phyloP scores from a whole-genome alignment of 164 flowering plant genomes.

The Dillenia turbinata region DNA sequence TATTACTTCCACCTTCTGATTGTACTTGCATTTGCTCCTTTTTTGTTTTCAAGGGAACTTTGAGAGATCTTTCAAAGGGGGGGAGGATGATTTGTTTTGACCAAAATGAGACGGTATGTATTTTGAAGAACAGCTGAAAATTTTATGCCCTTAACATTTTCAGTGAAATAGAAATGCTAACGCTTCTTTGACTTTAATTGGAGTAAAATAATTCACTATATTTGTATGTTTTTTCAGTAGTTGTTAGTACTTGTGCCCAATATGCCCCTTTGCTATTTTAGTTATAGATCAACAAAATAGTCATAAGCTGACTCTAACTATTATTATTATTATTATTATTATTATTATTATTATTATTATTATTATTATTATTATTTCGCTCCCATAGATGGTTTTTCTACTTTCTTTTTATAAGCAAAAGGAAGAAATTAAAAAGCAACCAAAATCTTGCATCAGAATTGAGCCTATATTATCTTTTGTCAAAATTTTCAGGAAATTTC shows the following conservation, averaged over 20 bases:
- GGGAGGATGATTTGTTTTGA: conserved; percentile 33
- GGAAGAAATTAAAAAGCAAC: too few species aligned
- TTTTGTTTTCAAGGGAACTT: conserved; percentile 40
- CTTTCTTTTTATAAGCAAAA: background rate
- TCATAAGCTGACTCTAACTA: too few species aligned
- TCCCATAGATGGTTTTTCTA: background rate
- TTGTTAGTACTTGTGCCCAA: background rate
- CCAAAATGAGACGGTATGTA: conserved; percentile 37
- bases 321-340: too few species aligned
- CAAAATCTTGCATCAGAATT: too few species aligned
- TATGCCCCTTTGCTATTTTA: too few species aligned
- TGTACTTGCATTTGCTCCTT: too few species aligned
- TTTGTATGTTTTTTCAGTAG: background rate
- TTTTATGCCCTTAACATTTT: background rate
- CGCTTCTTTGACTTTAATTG: background rate
- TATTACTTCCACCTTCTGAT: too few species aligned
- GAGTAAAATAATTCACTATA: background rate
- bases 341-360: too few species aligned
- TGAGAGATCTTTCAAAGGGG: conserved; percentile 51
- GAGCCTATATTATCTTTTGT: conserved; percentile 1
- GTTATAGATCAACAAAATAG: too few species aligned
- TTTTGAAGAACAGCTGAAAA: background rate
- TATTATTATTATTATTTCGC: too few species aligned
- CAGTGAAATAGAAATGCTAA: background rate
- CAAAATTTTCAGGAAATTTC: conserved; percentile 35